These are phyloP conservation scores for Leccinum rimulosum DNA, from an alignment of 768 basidiomycete genomes.

Conservation along the genomic window DNA sequence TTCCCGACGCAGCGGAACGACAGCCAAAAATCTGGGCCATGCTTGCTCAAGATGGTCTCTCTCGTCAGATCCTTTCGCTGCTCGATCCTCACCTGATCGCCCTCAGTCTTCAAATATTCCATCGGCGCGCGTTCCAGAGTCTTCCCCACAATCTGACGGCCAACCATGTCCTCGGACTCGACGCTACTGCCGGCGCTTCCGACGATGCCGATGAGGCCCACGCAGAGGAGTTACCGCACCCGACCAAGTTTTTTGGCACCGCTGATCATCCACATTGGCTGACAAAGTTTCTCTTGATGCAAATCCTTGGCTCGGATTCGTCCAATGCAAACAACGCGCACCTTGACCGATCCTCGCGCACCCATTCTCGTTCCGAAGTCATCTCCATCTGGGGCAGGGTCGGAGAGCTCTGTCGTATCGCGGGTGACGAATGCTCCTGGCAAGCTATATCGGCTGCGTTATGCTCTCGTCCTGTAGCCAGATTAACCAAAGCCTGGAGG, in stretches of 20 bases:
- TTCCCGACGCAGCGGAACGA: conserved; percentile 23
- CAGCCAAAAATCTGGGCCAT: conserved; percentile 44
- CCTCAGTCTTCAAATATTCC: conserved; percentile 60
- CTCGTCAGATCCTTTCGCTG: conserved; percentile 59
- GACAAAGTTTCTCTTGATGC: conserved; percentile 67
- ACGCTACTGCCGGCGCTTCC: conserved; percentile 11
- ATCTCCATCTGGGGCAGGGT: conserved; percentile 71
- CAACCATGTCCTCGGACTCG: conserved; percentile 39
- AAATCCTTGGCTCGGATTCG: conserved; percentile 64
- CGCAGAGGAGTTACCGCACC: conserved; percentile 13
- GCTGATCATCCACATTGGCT: conserved; percentile 79
- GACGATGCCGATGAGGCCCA: conserved; percentile 3
- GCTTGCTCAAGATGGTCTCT: conserved; percentile 64
- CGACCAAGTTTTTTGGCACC: conserved; percentile 56
- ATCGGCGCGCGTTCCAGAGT: conserved; percentile 50
- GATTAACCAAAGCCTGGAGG: conserved; percentile 79
- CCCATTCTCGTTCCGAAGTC: conserved; percentile 70
- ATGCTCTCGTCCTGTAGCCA: conserved; percentile 69
- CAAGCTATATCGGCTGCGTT: conserved; percentile 68
- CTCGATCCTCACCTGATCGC: conserved; percentile 65
- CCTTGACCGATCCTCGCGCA: conserved; percentile 47
- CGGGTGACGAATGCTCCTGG: conserved; percentile 81
- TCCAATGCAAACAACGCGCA: conserved; percentile 30
- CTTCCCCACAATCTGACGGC: conserved; percentile 54
- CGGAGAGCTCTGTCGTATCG: conserved; percentile 67